Base-by-base conservation (phyloP, 169 alveolate species). In the Plasmodium ovale region DNA sequence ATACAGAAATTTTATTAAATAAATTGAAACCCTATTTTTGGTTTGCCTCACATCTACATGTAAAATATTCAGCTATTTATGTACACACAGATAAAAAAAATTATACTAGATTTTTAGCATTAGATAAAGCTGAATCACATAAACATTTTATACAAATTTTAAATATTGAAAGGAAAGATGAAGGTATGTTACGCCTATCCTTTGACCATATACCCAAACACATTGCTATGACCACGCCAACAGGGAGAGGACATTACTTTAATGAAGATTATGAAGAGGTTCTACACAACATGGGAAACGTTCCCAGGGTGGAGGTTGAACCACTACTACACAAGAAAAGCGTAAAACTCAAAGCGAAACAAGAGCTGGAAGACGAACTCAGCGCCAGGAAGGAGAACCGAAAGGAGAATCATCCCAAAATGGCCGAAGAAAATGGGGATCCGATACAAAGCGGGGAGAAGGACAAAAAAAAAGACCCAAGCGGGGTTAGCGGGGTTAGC, bases 21-120 rank as follows among this genome's bases (percentile, higher is more conserved):
- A 91, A 91, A 60, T 89, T 92, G 2, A 88, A 88, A 58, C 96
- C 96, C 3, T 31, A 84, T 12, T 87, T 71, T 51, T 93, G 96
- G 96, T 93, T 93, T 73, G 90, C 96, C 2, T 92, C 94, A 0
- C 96, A 93, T 60, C 31, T 92, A 65, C 96, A 93, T 68, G 93
- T 92, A 3, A 88, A 68, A 84, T 93, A 88, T 64, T 92, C 92
- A 29, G 95, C 96, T 10, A 73, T 35, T n/a, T 91, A 82, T 35
- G 23, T 68, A 10, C 96, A 93, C 19, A 94, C 68, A n/a, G 79
- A 79, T 44, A 93, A 93, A 23, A 87, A 10, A 23, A 49, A 74
- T 16, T 74, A 60, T 23, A 74, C 88, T 0, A 27, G 73, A 16
- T 74, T 74, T 19, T 68, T 74, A 1, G 58, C 88, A 0, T 42